phyloP scores from a whole-genome alignment of 2,329 filamentous ascomycete species.

The Westerdykella sp. region DNA sequence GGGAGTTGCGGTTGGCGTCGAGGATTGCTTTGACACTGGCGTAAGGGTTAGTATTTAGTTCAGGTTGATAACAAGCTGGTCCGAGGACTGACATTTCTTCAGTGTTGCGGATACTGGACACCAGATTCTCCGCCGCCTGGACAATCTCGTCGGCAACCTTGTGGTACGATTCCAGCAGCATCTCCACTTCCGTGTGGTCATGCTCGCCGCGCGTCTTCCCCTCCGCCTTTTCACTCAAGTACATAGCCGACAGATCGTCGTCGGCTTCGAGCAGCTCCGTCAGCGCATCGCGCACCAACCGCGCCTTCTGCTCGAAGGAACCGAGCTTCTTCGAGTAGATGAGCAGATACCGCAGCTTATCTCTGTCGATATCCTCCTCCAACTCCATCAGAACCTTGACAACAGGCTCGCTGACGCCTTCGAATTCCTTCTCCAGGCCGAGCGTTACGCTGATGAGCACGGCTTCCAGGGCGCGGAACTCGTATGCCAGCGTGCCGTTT shows the following conservation, averaged over 20 bases:
- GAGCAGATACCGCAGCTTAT: constrained; percentile 83
- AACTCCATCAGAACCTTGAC: constrained; percentile 81
- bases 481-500: constrained; percentile 66
- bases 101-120: constrained; percentile 92
- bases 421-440: constrained; percentile 88
- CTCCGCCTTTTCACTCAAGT: constrained; percentile 78
- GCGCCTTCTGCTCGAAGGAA: constrained; percentile 95
- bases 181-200: constrained; percentile 93
- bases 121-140: constrained; percentile 85
- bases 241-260: constrained; percentile 92
- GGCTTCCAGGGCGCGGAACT: constrained; percentile 91
- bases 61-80: neutral
- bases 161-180: constrained; percentile 94
- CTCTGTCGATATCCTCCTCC: constrained; percentile 92
- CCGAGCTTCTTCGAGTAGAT: constrained; percentile 93
- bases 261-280: constrained; percentile 94
- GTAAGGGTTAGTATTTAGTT: constrained; percentile 10
- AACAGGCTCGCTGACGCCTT: constrained; percentile 86
- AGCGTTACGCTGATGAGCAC: constrained; percentile 90
- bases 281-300: constrained; percentile 87
- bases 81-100: constrained; percentile 76
- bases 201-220: constrained; percentile 68
- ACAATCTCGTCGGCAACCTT: constrained; percentile 98
- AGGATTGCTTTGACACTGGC: constrained; percentile 86
- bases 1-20: constrained; percentile 93